Evolutionary conservation across 208 protist genomes (phyloP).

Genomic region (Leptomonas seymouri): DNA sequence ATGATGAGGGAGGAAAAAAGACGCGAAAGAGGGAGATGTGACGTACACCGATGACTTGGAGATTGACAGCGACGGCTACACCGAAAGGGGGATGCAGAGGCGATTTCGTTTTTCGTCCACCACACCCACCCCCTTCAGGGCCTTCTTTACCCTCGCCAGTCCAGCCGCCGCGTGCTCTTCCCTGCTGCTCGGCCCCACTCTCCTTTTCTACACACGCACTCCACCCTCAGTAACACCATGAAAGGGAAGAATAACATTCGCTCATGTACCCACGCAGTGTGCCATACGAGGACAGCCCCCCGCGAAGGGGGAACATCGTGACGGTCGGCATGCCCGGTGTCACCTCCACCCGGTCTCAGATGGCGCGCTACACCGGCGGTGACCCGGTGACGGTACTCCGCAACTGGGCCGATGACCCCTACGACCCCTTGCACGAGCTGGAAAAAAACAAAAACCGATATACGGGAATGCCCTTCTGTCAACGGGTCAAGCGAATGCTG

Average conservation of each 20-base stretch:
- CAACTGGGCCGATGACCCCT: slow-evolving; percentile 53
- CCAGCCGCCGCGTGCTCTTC: too few species aligned
- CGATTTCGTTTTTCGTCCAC: too few species aligned
- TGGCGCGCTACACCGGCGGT: slow-evolving; percentile 73
- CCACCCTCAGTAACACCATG: background rate
- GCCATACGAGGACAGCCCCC: slow-evolving; percentile 63
- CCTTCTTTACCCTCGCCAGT: too few species aligned
- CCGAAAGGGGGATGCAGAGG: too few species aligned
- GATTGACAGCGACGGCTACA: too few species aligned
- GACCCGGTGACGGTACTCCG: slow-evolving; percentile 71
- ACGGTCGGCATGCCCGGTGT: slow-evolving; percentile 80
- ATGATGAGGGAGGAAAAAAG: too few species aligned
- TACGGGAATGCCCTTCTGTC: slow-evolving; percentile 8
- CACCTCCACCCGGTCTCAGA: slow-evolving; percentile 59
- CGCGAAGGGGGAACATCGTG: slow-evolving; percentile 75
- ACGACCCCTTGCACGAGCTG: slow-evolving; percentile 16
- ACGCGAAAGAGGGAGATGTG: too few species aligned
- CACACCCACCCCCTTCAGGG: too few species aligned
- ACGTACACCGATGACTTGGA: too few species aligned
- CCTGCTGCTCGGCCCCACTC: background rate
- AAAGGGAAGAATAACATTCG: background rate
- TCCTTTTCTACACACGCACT: too few species aligned
- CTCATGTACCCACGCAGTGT: slow-evolving; percentile 57
- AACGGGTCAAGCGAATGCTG: slow-evolving; percentile 3
- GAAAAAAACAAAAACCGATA: slow-evolving; percentile 27